These are phyloP conservation scores for Candolleomyces efflorescens DNA, from an alignment of 768 basidiomycete species.

Conservation along the genomic window DNA sequence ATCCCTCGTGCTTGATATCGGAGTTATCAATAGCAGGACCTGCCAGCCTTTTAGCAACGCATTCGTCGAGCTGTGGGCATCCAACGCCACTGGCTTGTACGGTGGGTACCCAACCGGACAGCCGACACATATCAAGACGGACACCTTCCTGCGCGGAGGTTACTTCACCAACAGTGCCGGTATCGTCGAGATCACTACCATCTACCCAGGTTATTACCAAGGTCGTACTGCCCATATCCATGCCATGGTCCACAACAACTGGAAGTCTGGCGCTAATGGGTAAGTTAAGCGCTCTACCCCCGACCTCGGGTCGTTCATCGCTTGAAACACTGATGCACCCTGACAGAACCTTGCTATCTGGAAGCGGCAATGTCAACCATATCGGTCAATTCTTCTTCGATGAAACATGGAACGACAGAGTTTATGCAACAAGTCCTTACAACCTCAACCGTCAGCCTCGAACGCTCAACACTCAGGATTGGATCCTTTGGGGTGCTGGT, in stretches of 20 bases:
- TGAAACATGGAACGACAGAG: constrained; percentile 24
- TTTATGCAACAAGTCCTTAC: constrained; percentile 23
- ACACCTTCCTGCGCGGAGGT: constrained; percentile 30
- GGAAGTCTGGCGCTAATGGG: constrained; percentile 15
- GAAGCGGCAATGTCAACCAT: constrained; percentile 24
- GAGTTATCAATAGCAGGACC: constrained; percentile 31
- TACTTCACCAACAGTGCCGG: constrained; percentile 25
- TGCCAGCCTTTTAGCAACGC: constrained; percentile 30
- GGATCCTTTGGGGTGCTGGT: constrained; percentile 23
- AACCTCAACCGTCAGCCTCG: constrained; percentile 21
- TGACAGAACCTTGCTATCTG: constrained; percentile 21
- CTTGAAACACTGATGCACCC: constrained; percentile 5
- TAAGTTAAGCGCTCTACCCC: constrained; percentile 1
- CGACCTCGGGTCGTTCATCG: too few species aligned
- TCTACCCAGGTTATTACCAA: constrained; percentile 28
- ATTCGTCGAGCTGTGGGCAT: constrained; percentile 34
- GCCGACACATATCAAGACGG: constrained; percentile 14
- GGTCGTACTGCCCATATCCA: constrained; percentile 32
- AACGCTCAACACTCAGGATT: constrained; percentile 25
- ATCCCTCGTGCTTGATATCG: constrained; percentile 30
- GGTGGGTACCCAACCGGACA: constrained; percentile 16
- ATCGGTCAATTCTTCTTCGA: constrained; percentile 34
- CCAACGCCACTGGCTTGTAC: constrained; percentile 25
- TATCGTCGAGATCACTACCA: constrained; percentile 26
- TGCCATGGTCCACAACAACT: constrained; percentile 24